phyloP scores from a whole-genome alignment of 768 basidiomycete genomes.

The Tubosaeta sp. region DNA sequence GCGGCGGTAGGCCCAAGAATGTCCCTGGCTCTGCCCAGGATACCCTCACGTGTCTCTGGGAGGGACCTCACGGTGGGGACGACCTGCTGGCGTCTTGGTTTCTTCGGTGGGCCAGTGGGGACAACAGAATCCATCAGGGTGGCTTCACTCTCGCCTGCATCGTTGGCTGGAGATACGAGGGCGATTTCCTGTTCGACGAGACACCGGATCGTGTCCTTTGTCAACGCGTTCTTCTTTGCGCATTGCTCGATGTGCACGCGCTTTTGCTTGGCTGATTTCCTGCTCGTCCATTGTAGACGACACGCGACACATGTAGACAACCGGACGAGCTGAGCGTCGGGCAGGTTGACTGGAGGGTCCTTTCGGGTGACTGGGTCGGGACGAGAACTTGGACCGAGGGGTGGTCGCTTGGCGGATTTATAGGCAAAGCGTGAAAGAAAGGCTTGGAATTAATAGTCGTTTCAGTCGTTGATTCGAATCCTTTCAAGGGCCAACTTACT shows the following conservation, averaged over 20 bases:
- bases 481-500: neutral
- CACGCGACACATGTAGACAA: constrained; percentile 63
- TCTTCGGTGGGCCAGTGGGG: constrained; percentile 44
- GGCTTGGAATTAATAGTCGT: neutral
- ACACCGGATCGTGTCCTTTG: constrained; percentile 49
- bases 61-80: constrained; percentile 43
- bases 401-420: neutral
- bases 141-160: constrained; percentile 17
- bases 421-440: constrained; percentile 42
- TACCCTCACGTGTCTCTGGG: constrained; percentile 42
- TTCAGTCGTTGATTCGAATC: neutral
- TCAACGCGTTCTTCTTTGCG: constrained; percentile 54
- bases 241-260: constrained; percentile 63
- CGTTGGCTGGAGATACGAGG: neutral
- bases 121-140: constrained; percentile 57
- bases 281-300: constrained; percentile 61
- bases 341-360: constrained; percentile 31
- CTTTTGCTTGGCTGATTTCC: constrained; percentile 63
- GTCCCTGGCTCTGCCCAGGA: constrained; percentile 36
- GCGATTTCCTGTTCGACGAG: constrained; percentile 51
- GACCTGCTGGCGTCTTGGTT: constrained; percentile 34
- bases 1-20: constrained; percentile 25
- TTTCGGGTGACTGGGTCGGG: constrained; percentile 4
- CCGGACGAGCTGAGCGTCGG: constrained; percentile 43
- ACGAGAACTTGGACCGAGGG: neutral